These are phyloP conservation scores for Aspergillus heteromorphus DNA, from an alignment of 495 filamentous ascomycete species.

Conservation along the genomic window DNA sequence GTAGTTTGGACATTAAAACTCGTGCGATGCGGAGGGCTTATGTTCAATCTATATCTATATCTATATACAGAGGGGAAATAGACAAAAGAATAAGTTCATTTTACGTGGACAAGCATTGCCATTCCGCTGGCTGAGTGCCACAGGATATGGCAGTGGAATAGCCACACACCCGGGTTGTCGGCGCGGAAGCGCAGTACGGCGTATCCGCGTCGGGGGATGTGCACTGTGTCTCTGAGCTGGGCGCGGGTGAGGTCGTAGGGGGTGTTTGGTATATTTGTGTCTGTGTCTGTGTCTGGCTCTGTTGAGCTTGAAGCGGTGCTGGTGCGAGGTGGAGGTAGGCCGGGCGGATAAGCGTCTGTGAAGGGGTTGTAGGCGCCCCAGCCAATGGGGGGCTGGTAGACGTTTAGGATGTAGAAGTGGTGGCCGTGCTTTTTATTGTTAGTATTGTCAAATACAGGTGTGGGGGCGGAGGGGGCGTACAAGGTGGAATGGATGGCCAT, in stretches of 20 bases:
- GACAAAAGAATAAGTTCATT: too few relatives aligned
- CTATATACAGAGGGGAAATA: too few relatives aligned
- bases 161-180: slow-evolving; percentile 58
- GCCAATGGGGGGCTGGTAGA: slow-evolving; percentile 29
- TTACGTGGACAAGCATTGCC: slow-evolving; percentile 31
- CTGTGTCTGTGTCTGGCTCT: too few relatives aligned
- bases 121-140: slow-evolving; percentile 55
- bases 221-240: slow-evolving; percentile 50
- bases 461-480: slow-evolving; percentile 17
- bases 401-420: slow-evolving; percentile 67
- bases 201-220: slow-evolving; percentile 51
- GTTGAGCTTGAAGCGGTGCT: too few relatives aligned
- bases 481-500: slow-evolving; percentile 48
- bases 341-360: slow-evolving; percentile 26
- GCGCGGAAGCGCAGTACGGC: slow-evolving; percentile 62
- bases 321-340: slow-evolving; percentile 9
- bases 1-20: too few relatives aligned
- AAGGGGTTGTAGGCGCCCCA: slow-evolving; percentile 46
- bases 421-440: slow-evolving; percentile 62
- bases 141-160: slow-evolving; percentile 60
- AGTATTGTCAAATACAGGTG: neutral
- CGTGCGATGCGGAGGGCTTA: too few relatives aligned
- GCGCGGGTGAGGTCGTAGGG: slow-evolving; percentile 25
- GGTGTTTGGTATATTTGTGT: neutral
- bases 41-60: too few relatives aligned